Evolutionary conservation across 2,329 filamentous ascomycete species (phyloP).

Genomic region (Rasamsonia emersonii): DNA sequence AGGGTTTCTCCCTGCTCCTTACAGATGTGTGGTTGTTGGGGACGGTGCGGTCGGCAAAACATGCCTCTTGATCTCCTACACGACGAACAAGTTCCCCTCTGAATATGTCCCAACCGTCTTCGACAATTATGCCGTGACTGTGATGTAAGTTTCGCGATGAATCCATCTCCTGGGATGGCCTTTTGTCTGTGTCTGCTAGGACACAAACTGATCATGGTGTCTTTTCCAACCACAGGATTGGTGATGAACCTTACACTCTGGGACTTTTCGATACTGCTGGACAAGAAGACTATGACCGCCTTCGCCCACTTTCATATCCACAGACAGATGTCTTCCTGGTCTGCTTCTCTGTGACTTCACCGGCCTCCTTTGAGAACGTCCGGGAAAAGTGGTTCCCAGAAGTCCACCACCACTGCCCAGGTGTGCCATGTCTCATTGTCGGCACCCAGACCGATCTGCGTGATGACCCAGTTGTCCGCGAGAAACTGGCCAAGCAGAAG

Average conservation of each 20-base stretch:
- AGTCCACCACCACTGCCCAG: constrained; percentile 96
- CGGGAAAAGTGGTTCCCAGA: constrained; percentile 99
- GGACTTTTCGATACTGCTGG: constrained; percentile 97
- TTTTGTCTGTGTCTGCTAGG: constrained; percentile 9
- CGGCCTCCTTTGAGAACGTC: constrained; percentile 97
- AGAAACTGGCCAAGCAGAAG: constrained; percentile 92
- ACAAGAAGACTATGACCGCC: constrained; percentile 98
- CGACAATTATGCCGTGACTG: constrained; percentile 98
- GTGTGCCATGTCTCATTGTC: constrained; percentile 94
- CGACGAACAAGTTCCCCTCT: constrained; percentile 98
- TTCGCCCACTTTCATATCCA: constrained; percentile 92
- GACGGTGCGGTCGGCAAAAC: constrained; percentile 99
- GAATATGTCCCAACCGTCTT: constrained; percentile 99
- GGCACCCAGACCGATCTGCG: constrained; percentile 95
- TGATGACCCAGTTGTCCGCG: constrained; percentile 75
- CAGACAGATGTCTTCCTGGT: constrained; percentile 98
- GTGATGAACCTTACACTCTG: constrained; percentile 94
- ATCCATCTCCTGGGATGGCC: constrained; percentile 5
- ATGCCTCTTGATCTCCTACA: constrained; percentile 97
- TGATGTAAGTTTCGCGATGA: constrained; percentile 66
- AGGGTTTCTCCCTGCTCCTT: constrained; percentile 6
- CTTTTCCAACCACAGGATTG: constrained; percentile 60
- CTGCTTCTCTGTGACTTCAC: constrained; percentile 96
- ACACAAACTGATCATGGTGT: constrained; percentile 1
- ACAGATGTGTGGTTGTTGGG: constrained; percentile 94